phyloP scores from a whole-genome alignment of 805 yeast species.

The Metschnikowia koreensis region DNA sequence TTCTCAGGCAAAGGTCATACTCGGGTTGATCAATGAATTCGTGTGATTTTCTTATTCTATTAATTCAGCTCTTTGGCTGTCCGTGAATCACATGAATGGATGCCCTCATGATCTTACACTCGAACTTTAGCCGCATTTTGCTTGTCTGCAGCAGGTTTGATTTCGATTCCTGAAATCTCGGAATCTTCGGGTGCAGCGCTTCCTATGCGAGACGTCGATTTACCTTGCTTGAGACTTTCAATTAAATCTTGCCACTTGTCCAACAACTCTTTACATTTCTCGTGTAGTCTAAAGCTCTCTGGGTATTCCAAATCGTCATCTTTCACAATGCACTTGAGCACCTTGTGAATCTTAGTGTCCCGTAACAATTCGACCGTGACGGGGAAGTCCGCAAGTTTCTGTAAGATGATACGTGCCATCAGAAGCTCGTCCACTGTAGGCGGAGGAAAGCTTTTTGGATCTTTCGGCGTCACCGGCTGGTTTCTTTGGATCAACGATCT shows the following conservation, averaged over 20 bases:
- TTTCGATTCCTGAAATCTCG: slow-evolving; percentile 13
- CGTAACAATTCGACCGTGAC: slow-evolving; percentile 40
- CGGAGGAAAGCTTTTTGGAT: slow-evolving; percentile 32
- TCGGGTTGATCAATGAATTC: too few species aligned
- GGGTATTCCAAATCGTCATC: slow-evolving; percentile 40
- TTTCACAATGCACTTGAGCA: slow-evolving; percentile 46
- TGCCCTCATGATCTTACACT: slow-evolving; percentile 4
- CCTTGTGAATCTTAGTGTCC: slow-evolving; percentile 51
- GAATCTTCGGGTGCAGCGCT: slow-evolving; percentile 16
- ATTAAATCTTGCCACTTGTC: slow-evolving; percentile 41
- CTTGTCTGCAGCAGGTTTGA: slow-evolving; percentile 7
- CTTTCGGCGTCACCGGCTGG: slow-evolving; percentile 38
- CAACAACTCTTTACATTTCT: slow-evolving; percentile 41
- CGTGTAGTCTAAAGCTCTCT: slow-evolving; percentile 46
- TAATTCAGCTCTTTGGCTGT: not conserved
- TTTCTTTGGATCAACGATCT: slow-evolving; percentile 47
- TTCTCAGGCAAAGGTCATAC: too few species aligned
- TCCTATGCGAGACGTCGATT: slow-evolving; percentile 14
- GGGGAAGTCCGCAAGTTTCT: slow-evolving; percentile 43
- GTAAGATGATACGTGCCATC: slow-evolving; percentile 39
- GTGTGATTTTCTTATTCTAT: too few species aligned
- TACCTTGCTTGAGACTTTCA: slow-evolving; percentile 36
- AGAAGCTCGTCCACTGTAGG: slow-evolving; percentile 46
- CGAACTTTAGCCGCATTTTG: slow-evolving; percentile 8
- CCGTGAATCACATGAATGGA: not conserved